Base-by-base conservation (phyloP, 1,284 basidiomycete genomes). In the Marasmius oreades region DNA sequence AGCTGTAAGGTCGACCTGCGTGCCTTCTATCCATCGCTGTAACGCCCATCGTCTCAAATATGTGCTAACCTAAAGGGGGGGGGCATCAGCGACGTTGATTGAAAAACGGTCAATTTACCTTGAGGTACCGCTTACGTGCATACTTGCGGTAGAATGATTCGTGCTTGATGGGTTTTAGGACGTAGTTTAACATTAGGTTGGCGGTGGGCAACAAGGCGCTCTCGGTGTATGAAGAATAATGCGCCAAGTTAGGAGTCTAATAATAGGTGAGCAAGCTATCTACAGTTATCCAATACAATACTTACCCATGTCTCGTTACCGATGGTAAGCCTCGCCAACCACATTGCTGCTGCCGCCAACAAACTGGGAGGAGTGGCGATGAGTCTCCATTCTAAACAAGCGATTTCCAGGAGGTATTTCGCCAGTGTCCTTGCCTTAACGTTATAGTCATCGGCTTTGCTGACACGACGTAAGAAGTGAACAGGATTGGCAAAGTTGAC, bases 361-460 rank as follows among this genome's bases (percentile, higher is more conserved):
- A 94, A 71, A 26, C 92, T 95, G 0, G 96, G 93, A 20, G 90
- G 85, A 22, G 85, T 86, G 12, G 83, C 79, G 59, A 99, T 79
- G 60, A 99, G 75, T 5, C 88, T 78, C 81, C 94, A 90, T 64
- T 99, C 95, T 11, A 99, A 79, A 56, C 89, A 86, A 12, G 85
- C 85, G 56, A 98, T 93, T 77, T 99, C 96, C 64, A 97, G 79
- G 48, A 97, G 79, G 71, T 92, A 98, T 72, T 98, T 99, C 52
- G 88, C 95, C 10, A 98, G 80, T 0, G 95, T 98, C 56, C 95
- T 80, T 24, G 88, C 89, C 69, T 95, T 89, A 54, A 94, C 85
- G 67, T 98, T 92, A 71, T 96, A 98, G 59, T 92, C 90, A 66
- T 99, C 97, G 3, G 96, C 97, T 73, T 98, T 99, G 73, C 92